These are phyloP conservation scores for Trichosporon sp. DNA, from an alignment of 1,284 basidiomycete species.

Conservation along the genomic window DNA sequence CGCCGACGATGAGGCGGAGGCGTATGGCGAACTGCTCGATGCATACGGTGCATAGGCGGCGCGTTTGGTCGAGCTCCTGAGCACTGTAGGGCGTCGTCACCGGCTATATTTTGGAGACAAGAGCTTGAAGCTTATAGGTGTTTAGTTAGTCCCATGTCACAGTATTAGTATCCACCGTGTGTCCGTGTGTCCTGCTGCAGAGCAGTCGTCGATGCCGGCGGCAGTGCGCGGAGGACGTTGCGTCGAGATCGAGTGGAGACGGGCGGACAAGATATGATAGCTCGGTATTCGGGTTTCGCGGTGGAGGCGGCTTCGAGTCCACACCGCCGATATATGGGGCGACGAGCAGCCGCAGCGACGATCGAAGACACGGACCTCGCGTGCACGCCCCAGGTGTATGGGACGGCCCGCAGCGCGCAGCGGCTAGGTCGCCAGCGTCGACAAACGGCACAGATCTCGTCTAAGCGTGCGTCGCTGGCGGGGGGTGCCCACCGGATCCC, in stretches of 20 bases:
- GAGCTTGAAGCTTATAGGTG: not conserved
- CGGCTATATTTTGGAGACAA: too few relatives aligned
- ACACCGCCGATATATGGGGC: too few relatives aligned
- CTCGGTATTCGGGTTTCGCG: not conserved
- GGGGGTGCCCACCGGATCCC: not conserved
- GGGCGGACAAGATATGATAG: not conserved
- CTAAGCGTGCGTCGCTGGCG: not conserved
- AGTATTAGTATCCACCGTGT: not conserved
- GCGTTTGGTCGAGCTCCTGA: too few relatives aligned
- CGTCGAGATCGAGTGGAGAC: not conserved
- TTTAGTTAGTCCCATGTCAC: not conserved
- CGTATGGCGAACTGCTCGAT: conserved; percentile 4
- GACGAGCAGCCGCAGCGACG: too few relatives aligned
- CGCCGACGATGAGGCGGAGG: not conserved
- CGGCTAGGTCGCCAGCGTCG: not conserved
- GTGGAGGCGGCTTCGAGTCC: not conserved
- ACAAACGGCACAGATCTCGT: not conserved
- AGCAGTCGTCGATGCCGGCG: too few relatives aligned
- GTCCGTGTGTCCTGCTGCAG: too few relatives aligned
- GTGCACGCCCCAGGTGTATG: not conserved
- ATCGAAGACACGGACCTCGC: not conserved
- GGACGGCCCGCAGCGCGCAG: not conserved
- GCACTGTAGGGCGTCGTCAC: too few relatives aligned
- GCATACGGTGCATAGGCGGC: not conserved
- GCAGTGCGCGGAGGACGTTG: not conserved